Evolutionary conservation across 768 basidiomycete species (phyloP).

Genomic region (Mycena rosella): DNA sequence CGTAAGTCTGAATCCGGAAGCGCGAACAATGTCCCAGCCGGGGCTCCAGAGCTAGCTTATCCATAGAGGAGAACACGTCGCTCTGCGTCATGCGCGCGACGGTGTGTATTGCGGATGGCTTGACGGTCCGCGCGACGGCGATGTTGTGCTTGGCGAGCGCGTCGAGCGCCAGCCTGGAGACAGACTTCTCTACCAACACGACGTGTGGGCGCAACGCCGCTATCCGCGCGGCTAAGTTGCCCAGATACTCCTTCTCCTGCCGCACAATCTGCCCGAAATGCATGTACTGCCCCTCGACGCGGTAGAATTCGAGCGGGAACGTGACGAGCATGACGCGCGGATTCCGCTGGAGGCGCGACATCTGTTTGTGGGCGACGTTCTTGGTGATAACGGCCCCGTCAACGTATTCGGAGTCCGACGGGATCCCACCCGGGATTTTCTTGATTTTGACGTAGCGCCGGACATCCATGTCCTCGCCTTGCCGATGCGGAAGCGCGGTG

Average conservation of each 20-base stretch:
- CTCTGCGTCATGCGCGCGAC: constrained; percentile 96
- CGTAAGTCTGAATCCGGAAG: constrained; percentile 93
- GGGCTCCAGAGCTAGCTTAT: constrained; percentile 91
- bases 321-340: constrained; percentile 97
- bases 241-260: constrained; percentile 94
- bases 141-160: constrained; percentile 87
- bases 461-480: constrained; percentile 96
- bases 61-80: constrained; percentile 96
- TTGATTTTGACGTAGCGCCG: constrained; percentile 97
- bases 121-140: constrained; percentile 91
- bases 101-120: constrained; percentile 86
- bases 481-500: constrained; percentile 73
- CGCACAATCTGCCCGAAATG: constrained; percentile 91
- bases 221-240: constrained; percentile 88
- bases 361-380: constrained; percentile 96
- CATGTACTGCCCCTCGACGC: constrained; percentile 93
- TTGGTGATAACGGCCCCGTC: constrained; percentile 98
- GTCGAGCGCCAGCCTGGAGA: constrained; percentile 91
- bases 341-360: constrained; percentile 85
- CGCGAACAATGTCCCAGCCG: constrained; percentile 88
- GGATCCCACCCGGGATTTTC: constrained; percentile 95
- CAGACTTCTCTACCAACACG: constrained; percentile 91
- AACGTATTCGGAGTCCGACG: constrained; percentile 95
- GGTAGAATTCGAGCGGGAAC: constrained; percentile 94
- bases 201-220: constrained; percentile 93